phyloP scores from a whole-genome alignment of 1,284 basidiomycete genomes.

The Jaminaea rosea region DNA sequence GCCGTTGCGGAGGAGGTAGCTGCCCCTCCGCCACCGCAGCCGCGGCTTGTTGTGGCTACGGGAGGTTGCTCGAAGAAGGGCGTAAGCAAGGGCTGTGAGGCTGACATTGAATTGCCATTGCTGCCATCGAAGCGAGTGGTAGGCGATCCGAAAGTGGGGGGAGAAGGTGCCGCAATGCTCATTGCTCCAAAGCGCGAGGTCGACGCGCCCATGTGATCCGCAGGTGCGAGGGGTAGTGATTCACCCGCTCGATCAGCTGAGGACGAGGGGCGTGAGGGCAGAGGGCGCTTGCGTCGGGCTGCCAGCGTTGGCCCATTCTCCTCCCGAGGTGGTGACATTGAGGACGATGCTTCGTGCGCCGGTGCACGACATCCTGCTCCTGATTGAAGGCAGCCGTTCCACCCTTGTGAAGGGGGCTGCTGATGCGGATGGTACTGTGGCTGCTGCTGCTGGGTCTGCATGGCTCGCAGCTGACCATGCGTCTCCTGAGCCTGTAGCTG shows the following conservation, averaged over 20 bases:
- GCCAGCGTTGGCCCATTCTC: no score
- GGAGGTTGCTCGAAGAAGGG: no score
- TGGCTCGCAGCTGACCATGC: not conserved
- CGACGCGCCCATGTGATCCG: not conserved
- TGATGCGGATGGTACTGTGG: not conserved
- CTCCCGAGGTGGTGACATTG: no score
- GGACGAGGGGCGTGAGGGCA: not conserved
- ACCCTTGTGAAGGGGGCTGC: not conserved
- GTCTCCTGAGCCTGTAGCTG: no score
- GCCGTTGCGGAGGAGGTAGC: no score
- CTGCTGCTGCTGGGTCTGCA: not conserved
- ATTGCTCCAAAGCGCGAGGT: not conserved
- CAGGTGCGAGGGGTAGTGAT: not conserved
- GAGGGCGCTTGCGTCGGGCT: not conserved
- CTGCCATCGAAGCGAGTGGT: no score
- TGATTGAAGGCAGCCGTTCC: no score
- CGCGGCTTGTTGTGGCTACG: no score
- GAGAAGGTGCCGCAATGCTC: not conserved
- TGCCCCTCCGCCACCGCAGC: no score
- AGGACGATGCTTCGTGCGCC: not conserved
- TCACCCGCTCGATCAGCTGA: not conserved
- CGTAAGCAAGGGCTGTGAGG: no score
- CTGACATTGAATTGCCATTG: no score
- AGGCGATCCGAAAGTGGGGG: no score
- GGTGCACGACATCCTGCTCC: conserved; percentile 1